Conservation (phyloP, 768 basidiomycete species). For the Tulasnella sp. region DNA sequence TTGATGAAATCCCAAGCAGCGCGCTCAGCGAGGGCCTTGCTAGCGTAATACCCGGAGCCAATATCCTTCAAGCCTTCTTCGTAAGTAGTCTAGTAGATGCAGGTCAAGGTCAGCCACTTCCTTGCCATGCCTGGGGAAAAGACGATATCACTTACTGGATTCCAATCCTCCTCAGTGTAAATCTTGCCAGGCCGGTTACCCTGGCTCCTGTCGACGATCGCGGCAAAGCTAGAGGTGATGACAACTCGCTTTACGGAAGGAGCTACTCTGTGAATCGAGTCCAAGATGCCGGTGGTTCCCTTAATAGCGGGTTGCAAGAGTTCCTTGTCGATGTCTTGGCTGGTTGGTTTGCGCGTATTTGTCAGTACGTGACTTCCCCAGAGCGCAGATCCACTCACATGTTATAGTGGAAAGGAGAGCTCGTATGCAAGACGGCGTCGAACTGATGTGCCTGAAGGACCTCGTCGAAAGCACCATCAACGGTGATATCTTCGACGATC, state of each 20-base stretch:
- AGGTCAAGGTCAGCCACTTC: conserved; percentile 11
- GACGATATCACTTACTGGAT: conserved; percentile 28
- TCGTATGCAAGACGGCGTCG: conserved; percentile 34
- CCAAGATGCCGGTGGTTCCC: conserved; percentile 39
- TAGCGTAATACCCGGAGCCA: conserved; percentile 53
- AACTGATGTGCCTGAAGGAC: conserved; percentile 13
- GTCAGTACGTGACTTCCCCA: not conserved
- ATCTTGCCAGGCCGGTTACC: conserved; percentile 34
- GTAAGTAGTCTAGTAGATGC: conserved; percentile 19
- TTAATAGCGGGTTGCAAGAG: conserved; percentile 39
- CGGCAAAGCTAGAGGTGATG: conserved; percentile 40
- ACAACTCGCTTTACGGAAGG: conserved; percentile 41
- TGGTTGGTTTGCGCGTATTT: not conserved
- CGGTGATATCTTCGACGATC: conserved; percentile 31
- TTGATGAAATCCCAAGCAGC: conserved; percentile 58
- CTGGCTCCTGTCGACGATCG: conserved; percentile 35
- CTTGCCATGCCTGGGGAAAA: not conserved
- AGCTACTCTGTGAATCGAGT: conserved; percentile 30
- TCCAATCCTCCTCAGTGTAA: conserved; percentile 39
- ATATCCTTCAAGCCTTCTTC: conserved; percentile 24
- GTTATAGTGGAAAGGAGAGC: conserved; percentile 26
- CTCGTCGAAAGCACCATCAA: conserved; percentile 24
- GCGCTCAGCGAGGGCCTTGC: conserved; percentile 68
- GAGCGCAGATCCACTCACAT: conserved; percentile 15
- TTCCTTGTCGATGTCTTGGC: conserved; percentile 22